A percentile compares a stretch with the other conserved stretches of the same genome.
Evolutionary conservation across 148 eudicot species (phyloP).

Genomic region (Silene conica): DNA sequence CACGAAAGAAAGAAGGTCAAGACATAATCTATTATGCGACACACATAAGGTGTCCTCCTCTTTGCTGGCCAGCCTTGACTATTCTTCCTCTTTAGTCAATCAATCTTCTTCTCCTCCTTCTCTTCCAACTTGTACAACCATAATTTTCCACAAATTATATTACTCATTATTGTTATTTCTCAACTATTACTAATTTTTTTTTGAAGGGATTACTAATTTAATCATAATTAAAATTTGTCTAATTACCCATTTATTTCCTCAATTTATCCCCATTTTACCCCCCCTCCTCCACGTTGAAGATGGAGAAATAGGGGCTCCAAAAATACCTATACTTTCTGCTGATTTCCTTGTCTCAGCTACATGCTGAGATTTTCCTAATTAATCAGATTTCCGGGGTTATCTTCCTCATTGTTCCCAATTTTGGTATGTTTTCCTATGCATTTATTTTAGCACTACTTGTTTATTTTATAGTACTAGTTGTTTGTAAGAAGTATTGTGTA

Average conservation of each 20-base stretch:
- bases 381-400: neutral
- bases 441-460: neutral
- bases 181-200: too few relatives aligned
- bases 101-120: neutral
- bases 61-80: neutral
- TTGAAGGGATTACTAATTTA: too few relatives aligned
- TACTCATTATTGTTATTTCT: too few relatives aligned
- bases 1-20: too few relatives aligned
- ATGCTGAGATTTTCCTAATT: neutral
- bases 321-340: too few relatives aligned
- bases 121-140: neutral
- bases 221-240: neutral
- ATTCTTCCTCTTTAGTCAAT: neutral
- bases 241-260: neutral
- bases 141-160: neutral
- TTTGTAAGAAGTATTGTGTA: too few relatives aligned
- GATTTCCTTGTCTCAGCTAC: too few relatives aligned
- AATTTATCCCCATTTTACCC: neutral
- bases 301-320: neutral
- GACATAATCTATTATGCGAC: too few relatives aligned
- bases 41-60: neutral
- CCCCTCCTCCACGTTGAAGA: neutral
- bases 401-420: too few relatives aligned
- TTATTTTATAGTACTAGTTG: too few relatives aligned
- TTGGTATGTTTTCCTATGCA: neutral